Evolutionary conservation across 2,329 filamentous ascomycete species (phyloP), one percentile per base, ranked within the genome.

Genomic region (Botrytis squamosa): DNA sequence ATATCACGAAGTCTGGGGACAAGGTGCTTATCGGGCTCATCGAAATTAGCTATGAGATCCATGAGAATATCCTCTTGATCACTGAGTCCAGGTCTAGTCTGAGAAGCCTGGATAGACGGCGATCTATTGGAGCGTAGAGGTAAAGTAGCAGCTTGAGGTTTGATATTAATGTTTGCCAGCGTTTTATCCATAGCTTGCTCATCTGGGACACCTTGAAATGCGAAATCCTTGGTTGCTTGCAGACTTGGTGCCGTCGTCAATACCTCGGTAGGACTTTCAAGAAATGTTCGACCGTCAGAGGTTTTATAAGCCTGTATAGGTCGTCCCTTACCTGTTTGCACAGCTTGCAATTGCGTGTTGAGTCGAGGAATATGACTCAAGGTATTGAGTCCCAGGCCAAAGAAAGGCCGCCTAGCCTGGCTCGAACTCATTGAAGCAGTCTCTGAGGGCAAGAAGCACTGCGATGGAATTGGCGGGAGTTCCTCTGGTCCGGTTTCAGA

Each of bases 401-500:
- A 76, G 76, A 80, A 81, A 2, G 79, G 78, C 12, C 76, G 76
- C 38, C 72, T 75, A 40, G 77, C 73, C 71, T 79, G 76, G 60
- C 78, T 80, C 20, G 75, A 75, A 44, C 75, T 75, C 68, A 75
- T 73, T 38, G 80, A 81, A 63, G 77, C 79, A 76, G 75, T 77
- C n/a, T 81, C 79, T 22, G 80, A 81, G 18, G 80, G 79, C 14
- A 82, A 75, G n/a, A 81, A 73, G 76, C 81, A 82, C 68, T 82
- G 80, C 10, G 80, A 81, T 22, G 81, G 81, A 65, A 82, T 82
- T 40, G 80, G 78, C 52, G 81, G 81, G 8, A 82, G 64, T 22
- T 78, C 77, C 71, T 64, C 76, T 29, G 75, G 60, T 25, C 38
- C 70, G 5, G 77, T 75, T 63, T 77, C 78, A 67, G 79, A 76